phyloP scores from a whole-genome alignment of 495 filamentous ascomycete species.

The Trypethelium eluteriae region DNA sequence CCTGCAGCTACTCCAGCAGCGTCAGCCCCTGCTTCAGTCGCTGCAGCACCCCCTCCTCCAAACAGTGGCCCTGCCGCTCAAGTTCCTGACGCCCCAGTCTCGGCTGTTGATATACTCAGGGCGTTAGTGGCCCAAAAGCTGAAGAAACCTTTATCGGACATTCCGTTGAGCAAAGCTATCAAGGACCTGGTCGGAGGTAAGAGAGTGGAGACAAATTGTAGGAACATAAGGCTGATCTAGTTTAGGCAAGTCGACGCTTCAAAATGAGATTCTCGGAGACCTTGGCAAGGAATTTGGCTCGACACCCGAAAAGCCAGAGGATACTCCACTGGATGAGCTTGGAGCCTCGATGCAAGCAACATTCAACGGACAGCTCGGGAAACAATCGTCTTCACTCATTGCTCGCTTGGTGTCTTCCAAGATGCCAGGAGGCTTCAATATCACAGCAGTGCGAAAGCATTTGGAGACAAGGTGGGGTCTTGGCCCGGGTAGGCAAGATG shows the following conservation, averaged over 20 bases:
- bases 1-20: conserved; percentile 42
- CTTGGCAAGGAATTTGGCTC: conserved; percentile 97
- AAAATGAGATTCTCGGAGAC: conserved; percentile 93
- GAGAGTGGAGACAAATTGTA: conserved; percentile 31
- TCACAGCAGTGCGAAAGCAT: conserved; percentile 88
- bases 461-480: conserved; percentile 91
- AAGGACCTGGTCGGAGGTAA: conserved; percentile 97
- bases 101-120: conserved; percentile 81
- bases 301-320: conserved; percentile 97
- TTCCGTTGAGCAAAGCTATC: conserved; percentile 93
- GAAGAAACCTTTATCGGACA: conserved; percentile 83
- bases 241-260: conserved; percentile 89
- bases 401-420: conserved; percentile 94
- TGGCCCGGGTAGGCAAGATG: conserved; percentile 80
- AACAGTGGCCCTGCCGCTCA: conserved; percentile 82
- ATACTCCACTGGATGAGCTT: conserved; percentile 90
- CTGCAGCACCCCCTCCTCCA: conserved; percentile 52
- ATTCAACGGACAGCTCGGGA: conserved; percentile 95
- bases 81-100: conserved; percentile 77
- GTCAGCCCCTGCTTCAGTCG: conserved; percentile 45
- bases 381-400: conserved; percentile 89
- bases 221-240: conserved; percentile 16
- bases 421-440: conserved; percentile 99
- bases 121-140: conserved; percentile 95
- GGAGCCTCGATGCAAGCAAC: conserved; percentile 94